Evolutionary conservation across 345 rosid species (phyloP).

Genomic region (Eucalyptus erythrocorys): DNA sequence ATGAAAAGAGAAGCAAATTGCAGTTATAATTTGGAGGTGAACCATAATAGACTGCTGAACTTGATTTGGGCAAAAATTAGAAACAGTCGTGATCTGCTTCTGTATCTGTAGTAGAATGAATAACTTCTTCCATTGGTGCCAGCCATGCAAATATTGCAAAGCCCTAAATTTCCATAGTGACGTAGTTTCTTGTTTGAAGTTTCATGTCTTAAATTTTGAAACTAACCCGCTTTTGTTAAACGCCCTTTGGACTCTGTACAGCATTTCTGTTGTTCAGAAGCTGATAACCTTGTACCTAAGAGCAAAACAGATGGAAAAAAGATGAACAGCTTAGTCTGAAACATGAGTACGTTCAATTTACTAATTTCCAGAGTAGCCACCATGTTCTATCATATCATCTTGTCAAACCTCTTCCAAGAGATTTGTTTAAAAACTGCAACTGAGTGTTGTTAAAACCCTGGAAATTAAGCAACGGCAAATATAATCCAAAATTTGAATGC

Average conservation of each 20-base stretch:
- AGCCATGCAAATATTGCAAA: neutral
- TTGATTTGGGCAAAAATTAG: neutral
- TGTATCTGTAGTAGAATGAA: neutral
- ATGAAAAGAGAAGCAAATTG: neutral
- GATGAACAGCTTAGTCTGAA: neutral
- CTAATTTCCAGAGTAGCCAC: neutral
- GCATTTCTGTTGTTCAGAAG: neutral
- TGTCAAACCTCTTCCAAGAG: neutral
- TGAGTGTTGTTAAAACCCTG: neutral
- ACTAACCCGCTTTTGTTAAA: neutral
- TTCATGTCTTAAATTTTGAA: neutral
- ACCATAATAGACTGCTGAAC: neutral
- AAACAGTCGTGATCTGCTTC: neutral
- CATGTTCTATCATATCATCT: neutral
- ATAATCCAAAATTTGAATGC: neutral
- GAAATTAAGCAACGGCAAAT: neutral
- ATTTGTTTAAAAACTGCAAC: neutral
- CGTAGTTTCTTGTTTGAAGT: neutral
- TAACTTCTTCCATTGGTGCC: neutral
- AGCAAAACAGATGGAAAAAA: neutral
- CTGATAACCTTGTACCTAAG: neutral
- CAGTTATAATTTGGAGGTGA: neutral
- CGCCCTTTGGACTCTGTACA: neutral
- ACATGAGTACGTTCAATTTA: neutral
- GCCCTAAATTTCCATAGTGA: neutral